Evolutionary conservation across 305 asterid genomes (phyloP).

Genomic region (Solanum chacoense): DNA sequence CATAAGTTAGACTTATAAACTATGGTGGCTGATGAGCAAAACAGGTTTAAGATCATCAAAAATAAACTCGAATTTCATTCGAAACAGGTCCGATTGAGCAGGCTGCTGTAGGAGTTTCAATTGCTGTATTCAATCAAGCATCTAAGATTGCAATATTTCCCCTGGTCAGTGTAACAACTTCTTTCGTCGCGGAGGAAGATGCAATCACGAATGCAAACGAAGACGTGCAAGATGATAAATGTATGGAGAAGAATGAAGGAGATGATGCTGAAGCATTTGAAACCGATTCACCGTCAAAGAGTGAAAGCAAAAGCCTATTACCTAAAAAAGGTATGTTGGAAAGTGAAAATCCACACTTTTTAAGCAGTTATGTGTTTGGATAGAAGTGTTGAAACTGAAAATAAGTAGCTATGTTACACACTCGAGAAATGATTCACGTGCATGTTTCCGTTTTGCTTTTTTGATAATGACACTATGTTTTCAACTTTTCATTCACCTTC

Average conservation of each 20-base stretch:
- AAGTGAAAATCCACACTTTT: neutral
- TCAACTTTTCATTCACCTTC: neutral
- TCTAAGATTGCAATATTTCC: constrained; percentile 54
- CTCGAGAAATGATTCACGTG: neutral
- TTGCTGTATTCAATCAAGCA: constrained; percentile 48
- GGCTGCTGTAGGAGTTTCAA: constrained; percentile 55
- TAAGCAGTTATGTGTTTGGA: neutral
- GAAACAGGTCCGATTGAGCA: constrained; percentile 40
- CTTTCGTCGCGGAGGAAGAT: constrained; percentile 60
- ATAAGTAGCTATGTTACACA: neutral
- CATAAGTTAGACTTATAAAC: neutral
- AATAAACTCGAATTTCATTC: neutral
- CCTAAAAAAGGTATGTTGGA: constrained; percentile 21
- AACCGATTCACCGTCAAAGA: constrained; percentile 11
- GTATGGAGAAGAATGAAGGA: constrained; percentile 8
- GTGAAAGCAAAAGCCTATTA: constrained; percentile 26
- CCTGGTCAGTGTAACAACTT: constrained; percentile 45
- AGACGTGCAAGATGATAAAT: constrained; percentile 25
- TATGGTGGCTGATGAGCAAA: neutral
- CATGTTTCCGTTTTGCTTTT: neutral
- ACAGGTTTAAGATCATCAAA: neutral
- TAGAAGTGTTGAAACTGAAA: neutral
- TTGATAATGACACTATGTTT: neutral
- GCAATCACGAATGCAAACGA: constrained; percentile 11
- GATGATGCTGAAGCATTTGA: constrained; percentile 18